Conservation (phyloP, 1,139 yeast species). For the Magnusiomyces ingens region DNA sequence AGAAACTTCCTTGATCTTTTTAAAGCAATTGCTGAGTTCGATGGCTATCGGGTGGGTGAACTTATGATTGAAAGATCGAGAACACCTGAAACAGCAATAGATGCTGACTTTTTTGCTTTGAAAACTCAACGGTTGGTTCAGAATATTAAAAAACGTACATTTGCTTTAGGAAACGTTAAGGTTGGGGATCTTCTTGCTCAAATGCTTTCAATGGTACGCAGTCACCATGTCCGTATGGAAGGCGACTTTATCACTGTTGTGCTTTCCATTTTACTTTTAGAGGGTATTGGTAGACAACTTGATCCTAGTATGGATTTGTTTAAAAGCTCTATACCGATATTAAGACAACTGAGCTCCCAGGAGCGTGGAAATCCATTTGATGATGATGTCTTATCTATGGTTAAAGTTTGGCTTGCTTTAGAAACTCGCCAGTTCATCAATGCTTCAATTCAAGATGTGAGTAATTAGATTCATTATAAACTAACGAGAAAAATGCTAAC, state of each 20-base stretch:
- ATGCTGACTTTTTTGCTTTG: slow-evolving; percentile 76
- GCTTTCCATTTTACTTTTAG: slow-evolving; percentile 79
- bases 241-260: slow-evolving; percentile 93
- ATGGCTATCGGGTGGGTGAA: slow-evolving; percentile 92
- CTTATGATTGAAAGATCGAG: slow-evolving; percentile 90
- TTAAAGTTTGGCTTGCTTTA: slow-evolving; percentile 84
- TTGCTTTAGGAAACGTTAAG: slow-evolving; percentile 85
- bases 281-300: slow-evolving; percentile 90
- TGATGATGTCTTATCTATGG: slow-evolving; percentile 65
- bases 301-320: slow-evolving; percentile 90
- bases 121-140: slow-evolving; percentile 80
- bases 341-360: slow-evolving; percentile 72
- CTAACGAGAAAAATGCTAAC: slow-evolving; percentile 9
- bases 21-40: slow-evolving; percentile 82
- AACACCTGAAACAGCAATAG: slow-evolving; percentile 86
- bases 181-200: slow-evolving; percentile 86
- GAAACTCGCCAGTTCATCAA: slow-evolving; percentile 83
- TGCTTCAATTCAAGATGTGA: slow-evolving; percentile 67
- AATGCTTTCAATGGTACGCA: slow-evolving; percentile 83
- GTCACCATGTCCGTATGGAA: slow-evolving; percentile 95
- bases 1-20: slow-evolving; percentile 83
- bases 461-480: slow-evolving; percentile 36
- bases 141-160: slow-evolving; percentile 77
- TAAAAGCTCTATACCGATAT: slow-evolving; percentile 87
- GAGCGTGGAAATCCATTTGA: slow-evolving; percentile 44